phyloP scores from a whole-genome alignment of 768 basidiomycete genomes.

The Mycena alexandri region DNA sequence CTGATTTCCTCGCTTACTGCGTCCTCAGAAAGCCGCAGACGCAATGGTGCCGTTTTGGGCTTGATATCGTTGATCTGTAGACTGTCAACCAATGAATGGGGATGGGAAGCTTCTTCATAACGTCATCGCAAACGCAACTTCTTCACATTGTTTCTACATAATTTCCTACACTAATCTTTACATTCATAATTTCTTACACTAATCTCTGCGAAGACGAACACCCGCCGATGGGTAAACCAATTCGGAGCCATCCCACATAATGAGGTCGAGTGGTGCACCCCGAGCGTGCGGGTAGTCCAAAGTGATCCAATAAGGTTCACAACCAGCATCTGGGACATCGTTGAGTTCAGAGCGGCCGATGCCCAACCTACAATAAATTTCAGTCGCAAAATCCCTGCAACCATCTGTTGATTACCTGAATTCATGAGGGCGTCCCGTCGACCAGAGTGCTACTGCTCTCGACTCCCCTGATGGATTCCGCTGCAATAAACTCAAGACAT shows the following conservation, averaged over 20 bases:
- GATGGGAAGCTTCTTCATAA: too few species aligned
- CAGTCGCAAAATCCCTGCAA: background rate
- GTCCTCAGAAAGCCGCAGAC: too few species aligned
- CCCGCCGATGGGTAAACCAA: conserved; percentile 53
- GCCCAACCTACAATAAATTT: conserved; percentile 42
- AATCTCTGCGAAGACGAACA: conserved; percentile 35
- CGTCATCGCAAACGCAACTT: too few species aligned
- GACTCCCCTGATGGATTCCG: conserved; percentile 22
- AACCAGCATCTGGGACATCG: conserved; percentile 47
- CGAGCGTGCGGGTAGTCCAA: conserved; percentile 46
- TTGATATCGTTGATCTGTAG: too few species aligned
- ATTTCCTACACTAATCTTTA: background rate
- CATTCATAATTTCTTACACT: background rate
- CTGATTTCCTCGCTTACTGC: too few species aligned
- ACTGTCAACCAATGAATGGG: too few species aligned
- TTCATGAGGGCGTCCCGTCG: conserved; percentile 52
- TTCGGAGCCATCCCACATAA: conserved; percentile 50
- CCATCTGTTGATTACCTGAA: conserved; percentile 47
- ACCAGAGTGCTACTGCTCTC: conserved; percentile 50
- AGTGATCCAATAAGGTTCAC: conserved; percentile 51
- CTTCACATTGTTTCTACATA: too few species aligned
- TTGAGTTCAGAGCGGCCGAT: conserved; percentile 45
- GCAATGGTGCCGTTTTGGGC: too few species aligned
- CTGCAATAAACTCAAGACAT: conserved; percentile 52
- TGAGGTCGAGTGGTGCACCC: conserved; percentile 51